Evolutionary conservation across 1,284 basidiomycete species (phyloP).

Genomic region (Sphaerobolus stellatus): DNA sequence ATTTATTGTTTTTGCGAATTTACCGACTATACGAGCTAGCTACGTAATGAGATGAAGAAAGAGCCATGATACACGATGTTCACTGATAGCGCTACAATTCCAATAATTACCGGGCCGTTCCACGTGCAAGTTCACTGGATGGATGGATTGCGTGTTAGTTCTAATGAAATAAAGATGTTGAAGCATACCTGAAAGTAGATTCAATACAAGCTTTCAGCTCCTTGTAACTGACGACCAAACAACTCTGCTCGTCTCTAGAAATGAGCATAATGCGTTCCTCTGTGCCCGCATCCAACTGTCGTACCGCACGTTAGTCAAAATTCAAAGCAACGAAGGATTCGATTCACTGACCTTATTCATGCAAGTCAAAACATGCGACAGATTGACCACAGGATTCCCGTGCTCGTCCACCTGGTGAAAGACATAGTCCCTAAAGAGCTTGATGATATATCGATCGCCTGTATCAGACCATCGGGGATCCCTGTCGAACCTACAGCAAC

Average conservation of each 20-base stretch:
- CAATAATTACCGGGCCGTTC: not conserved
- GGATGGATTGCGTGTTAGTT: not conserved
- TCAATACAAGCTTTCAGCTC: conserved; percentile 89
- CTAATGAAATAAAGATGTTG: not conserved
- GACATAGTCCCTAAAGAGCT: conserved; percentile 97
- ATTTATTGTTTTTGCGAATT: not conserved
- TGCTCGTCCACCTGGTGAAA: conserved; percentile 96
- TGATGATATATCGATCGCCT: conserved; percentile 96
- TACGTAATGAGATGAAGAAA: too few species aligned
- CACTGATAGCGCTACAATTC: too few species aligned
- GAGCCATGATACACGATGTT: too few species aligned
- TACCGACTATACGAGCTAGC: too few species aligned
- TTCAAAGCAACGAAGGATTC: not conserved
- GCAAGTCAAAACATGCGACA: conserved; percentile 87
- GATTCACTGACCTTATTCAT: conserved; percentile 74
- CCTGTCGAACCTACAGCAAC: conserved; percentile 74
- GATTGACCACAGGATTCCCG: conserved; percentile 86
- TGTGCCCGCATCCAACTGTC: conserved; percentile 84
- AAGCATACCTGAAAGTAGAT: conserved; percentile 63
- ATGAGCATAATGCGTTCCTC: conserved; percentile 96
- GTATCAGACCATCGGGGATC: conserved; percentile 98
- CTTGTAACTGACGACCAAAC: conserved; percentile 92
- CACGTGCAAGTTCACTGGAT: not conserved
- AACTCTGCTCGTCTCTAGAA: conserved; percentile 92
- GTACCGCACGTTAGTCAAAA: conserved; percentile 9